Evolutionary conservation across 768 basidiomycete species (phyloP).

Genomic region (Rickenella mellea): DNA sequence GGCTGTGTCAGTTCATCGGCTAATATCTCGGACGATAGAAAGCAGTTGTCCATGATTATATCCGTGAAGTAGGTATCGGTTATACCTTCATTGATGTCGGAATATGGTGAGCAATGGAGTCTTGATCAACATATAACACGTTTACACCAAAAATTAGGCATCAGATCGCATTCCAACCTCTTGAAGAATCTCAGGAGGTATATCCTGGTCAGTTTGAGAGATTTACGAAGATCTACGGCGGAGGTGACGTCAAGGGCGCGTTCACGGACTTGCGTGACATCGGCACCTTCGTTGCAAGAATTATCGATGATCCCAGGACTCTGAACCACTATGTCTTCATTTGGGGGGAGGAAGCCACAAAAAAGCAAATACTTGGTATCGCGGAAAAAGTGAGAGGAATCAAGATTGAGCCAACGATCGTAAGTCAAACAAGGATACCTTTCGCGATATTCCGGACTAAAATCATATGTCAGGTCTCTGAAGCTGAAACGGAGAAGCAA

Average conservation of each 20-base stretch:
- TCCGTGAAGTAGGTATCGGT: slow-evolving; percentile 14
- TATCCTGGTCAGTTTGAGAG: no score
- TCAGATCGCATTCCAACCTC: no score
- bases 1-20: no score
- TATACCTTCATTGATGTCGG: slow-evolving; percentile 25
- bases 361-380: slow-evolving; percentile 14
- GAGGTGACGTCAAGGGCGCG: slow-evolving; percentile 11
- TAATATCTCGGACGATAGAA: no score
- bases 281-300: slow-evolving; percentile 18
- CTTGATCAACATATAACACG: no score
- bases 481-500: no score
- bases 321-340: slow-evolving; percentile 20
- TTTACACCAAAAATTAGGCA: no score
- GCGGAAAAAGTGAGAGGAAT: slow-evolving; percentile 11
- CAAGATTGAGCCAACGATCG: no score
- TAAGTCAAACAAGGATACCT: no score
- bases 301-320: slow-evolving; percentile 21
- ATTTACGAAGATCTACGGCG: slow-evolving; percentile 10
- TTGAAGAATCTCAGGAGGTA: no score
- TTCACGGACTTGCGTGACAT: slow-evolving; percentile 17
- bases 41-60: slow-evolving; percentile 16
- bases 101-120: slow-evolving; percentile 15
- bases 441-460: no score
- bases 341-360: slow-evolving; percentile 17
- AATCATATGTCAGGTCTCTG: no score